Conservation (phyloP, 2,329 filamentous ascomycete species). For the Cladosporium sp. region DNA sequence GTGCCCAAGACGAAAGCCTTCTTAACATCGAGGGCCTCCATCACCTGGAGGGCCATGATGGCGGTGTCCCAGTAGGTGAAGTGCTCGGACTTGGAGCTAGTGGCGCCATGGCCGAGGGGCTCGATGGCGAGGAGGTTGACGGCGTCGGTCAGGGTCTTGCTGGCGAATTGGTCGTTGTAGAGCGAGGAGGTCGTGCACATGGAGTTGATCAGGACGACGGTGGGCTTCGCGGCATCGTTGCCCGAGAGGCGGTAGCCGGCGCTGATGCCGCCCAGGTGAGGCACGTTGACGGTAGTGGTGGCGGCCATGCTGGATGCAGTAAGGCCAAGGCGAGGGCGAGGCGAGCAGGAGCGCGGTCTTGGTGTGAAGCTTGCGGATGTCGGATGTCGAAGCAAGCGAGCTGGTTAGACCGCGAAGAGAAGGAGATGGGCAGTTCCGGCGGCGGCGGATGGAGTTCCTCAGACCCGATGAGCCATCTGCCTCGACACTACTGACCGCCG, state of each 20-base stretch:
- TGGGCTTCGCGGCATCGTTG: slow-evolving; percentile 38
- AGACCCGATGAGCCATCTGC: no score
- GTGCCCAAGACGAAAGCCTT: slow-evolving; percentile 44
- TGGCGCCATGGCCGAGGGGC: slow-evolving; percentile 46
- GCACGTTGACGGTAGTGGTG: slow-evolving; percentile 35
- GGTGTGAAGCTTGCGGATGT: no score
- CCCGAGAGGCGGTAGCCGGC: slow-evolving; percentile 40
- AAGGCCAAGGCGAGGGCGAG: not conserved
- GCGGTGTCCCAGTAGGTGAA: slow-evolving; percentile 51
- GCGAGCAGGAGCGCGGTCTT: no score
- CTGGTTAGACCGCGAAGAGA: not conserved
- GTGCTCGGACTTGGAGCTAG: slow-evolving; percentile 36
- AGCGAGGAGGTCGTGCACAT: slow-evolving; percentile 41
- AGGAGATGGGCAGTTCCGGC: no score
- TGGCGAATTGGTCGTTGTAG: slow-evolving; percentile 19
- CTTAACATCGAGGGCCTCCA: slow-evolving; percentile 34
- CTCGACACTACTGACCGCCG: no score
- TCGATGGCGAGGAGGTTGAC: slow-evolving; percentile 48
- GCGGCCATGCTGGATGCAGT: slow-evolving; percentile 3
- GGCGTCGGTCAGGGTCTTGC: slow-evolving; percentile 19
- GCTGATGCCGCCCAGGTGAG: slow-evolving; percentile 44
- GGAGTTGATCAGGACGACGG: slow-evolving; percentile 44
- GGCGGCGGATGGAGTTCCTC: no score
- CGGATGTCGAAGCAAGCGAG: not conserved
- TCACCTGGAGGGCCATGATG: slow-evolving; percentile 35